Conservation (phyloP, 2,329 filamentous ascomycete genomes). For the Septoria petroselini region DNA sequence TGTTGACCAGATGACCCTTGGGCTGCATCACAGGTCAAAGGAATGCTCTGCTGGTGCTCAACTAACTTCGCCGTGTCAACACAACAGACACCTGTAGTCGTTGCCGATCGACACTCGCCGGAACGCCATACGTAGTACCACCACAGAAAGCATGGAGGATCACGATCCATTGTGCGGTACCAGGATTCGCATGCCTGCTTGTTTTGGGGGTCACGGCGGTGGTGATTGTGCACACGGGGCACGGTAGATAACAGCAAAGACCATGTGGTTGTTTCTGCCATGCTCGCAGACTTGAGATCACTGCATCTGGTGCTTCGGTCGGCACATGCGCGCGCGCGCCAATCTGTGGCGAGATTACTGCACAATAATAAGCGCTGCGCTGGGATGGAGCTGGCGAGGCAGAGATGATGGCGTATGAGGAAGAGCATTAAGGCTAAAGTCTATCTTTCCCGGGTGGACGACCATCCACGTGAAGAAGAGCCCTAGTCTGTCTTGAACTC, state of each 20-base stretch:
- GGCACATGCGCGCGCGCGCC: conserved; percentile 1
- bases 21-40: too few relatives aligned
- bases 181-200: too few relatives aligned
- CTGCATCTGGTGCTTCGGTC: background rate
- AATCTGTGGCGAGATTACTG: conserved; percentile 7
- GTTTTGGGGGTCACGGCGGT: too few relatives aligned
- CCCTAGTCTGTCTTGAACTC: conserved; percentile 12
- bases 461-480: background rate
- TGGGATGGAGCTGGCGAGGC: conserved; percentile 2
- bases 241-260: too few relatives aligned
- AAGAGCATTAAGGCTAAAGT: conserved; percentile 18
- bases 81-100: too few relatives aligned
- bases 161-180: too few relatives aligned
- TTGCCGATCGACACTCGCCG: too few relatives aligned
- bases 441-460: background rate
- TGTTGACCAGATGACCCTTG: too few relatives aligned
- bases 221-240: background rate
- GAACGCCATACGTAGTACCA: too few relatives aligned
- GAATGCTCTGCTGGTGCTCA: too few relatives aligned
- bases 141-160: too few relatives aligned
- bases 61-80: too few relatives aligned
- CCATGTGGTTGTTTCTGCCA: conserved; percentile 9
- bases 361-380: conserved; percentile 6
- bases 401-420: conserved; percentile 10
- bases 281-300: conserved; percentile 1